phyloP scores from a whole-genome alignment of 2,329 filamentous ascomycete genomes.

The Fusarium ambrosium region DNA sequence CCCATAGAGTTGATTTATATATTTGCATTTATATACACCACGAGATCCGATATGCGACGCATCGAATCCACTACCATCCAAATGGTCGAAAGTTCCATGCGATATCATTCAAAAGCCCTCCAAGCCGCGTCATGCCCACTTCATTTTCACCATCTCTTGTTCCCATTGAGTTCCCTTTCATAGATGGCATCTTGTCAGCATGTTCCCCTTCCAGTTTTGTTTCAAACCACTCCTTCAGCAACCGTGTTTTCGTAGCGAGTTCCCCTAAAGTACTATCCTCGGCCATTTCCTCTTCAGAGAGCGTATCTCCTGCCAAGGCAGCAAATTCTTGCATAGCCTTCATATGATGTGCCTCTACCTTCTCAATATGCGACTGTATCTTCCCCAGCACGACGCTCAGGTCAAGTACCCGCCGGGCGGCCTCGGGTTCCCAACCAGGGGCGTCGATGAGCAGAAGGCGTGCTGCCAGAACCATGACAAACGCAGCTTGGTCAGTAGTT shows the following conservation, averaged over 20 bases:
- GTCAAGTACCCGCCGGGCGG: constrained; percentile 37
- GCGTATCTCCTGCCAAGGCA: constrained; percentile 8
- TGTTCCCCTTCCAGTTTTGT: constrained; percentile 36
- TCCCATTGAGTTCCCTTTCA: neutral
- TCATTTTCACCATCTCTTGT: neutral
- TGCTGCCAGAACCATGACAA: constrained; percentile 41
- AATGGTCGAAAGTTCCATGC: constrained; percentile 38
- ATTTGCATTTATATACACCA: neutral
- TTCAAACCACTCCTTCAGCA: constrained; percentile 52
- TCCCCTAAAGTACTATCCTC: constrained; percentile 31
- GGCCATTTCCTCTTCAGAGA: constrained; percentile 35
- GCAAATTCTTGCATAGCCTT: constrained; percentile 24
- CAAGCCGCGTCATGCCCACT: constrained; percentile 31
- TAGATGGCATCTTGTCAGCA: constrained; percentile 4
- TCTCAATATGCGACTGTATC: constrained; percentile 21
- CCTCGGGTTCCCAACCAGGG: constrained; percentile 40
- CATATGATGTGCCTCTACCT: constrained; percentile 21
- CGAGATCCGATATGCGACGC: neutral
- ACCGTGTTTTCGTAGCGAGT: constrained; percentile 42
- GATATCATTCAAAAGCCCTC: constrained; percentile 43
- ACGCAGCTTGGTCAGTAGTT: constrained; percentile 39
- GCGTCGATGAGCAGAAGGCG: constrained; percentile 42
- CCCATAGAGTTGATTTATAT: constrained; percentile 8
- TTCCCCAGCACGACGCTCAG: constrained; percentile 30
- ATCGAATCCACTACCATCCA: neutral